Evolutionary conservation across 2,329 filamentous ascomycete species (phyloP), one percentile per base, ranked within the genome.

Genomic region (Botrytis tulipae): DNA sequence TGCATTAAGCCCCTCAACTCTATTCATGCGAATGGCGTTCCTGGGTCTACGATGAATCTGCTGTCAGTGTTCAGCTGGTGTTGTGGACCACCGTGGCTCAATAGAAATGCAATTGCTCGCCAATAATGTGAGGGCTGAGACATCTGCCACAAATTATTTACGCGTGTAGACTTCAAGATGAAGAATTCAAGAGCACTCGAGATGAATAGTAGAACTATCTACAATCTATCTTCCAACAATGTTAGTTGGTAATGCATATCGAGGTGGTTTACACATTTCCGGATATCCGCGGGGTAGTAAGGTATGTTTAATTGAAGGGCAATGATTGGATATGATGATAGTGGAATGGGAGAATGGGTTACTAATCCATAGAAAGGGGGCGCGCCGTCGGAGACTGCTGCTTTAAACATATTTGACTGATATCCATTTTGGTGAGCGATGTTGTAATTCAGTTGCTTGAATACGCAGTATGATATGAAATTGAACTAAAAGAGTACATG

Each of bases 231-330:
- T 25, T 32, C 25, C 8, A 29, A 22, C 22, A 35, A 14, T 48
- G 8, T 25, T 20, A 14, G n/a, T 65, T 46, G 18, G 10, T 48
- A 65, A 20, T 35, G 10, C 12, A 22, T 20, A 46, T n/a, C 35
- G 63, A 67, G 46, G 63, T n/a, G 22, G 25, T 54, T 40, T 68
- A 16, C 9, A 22, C 46, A 54, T 68, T 54, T 68, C 65, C 65
- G 65, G 65, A 54, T 54, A 54, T 54, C 65, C 46, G 46, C 32
- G 46, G 65, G 65, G 65, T 54, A 40, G 9, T 63, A 1, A 14
- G 4, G 20, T 20, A 54, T 54, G 16, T 51, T 54, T 29, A 68
- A 68, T 68, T 40, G 16, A 54, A 54, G 32, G n/a, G 20, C 9
- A 14, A 12, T 54, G 35, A 57, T 68, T 68, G 66, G 46, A 42